Evolutionary conservation across 371 early-diverging fungal genomes (phyloP).

Genomic region (Rhizopus sp.): DNA sequence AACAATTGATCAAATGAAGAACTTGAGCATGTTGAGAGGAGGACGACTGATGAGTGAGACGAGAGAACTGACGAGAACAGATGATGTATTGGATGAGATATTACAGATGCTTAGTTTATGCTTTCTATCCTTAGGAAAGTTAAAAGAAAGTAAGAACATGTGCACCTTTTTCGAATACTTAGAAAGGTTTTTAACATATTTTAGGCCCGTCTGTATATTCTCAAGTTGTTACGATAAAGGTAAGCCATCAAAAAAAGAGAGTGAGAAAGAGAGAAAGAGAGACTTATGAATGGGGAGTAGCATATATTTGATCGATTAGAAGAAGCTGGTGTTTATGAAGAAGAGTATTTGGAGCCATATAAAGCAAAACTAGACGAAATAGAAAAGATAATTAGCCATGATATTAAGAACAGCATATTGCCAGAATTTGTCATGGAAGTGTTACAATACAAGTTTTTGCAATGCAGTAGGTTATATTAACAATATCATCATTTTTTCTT

Average conservation of each 20-base stretch:
- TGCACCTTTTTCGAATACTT: background rate
- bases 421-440: slow-evolving; percentile 39
- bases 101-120: slow-evolving; percentile 78
- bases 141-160: slow-evolving; percentile 57
- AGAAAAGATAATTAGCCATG: slow-evolving; percentile 34
- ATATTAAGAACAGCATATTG: slow-evolving; percentile 26
- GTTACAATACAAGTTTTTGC: slow-evolving; percentile 34
- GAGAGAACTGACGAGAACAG: slow-evolving; percentile 59
- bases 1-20: slow-evolving; percentile 32
- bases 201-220: slow-evolving; percentile 74
- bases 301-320: slow-evolving; percentile 73
- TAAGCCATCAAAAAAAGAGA: slow-evolving; percentile 26
- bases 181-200: background rate
- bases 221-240: slow-evolving; percentile 78
- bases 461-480: slow-evolving; percentile 36
- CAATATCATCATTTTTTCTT: background rate
- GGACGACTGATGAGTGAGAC: slow-evolving; percentile 25
- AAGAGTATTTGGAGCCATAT: slow-evolving; percentile 45
- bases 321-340: slow-evolving; percentile 70
- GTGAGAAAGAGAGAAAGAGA: background rate
- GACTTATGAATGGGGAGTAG: slow-evolving; percentile 29
- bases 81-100: slow-evolving; percentile 74
- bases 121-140: slow-evolving; percentile 77
- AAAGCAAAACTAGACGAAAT: slow-evolving; percentile 40
- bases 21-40: slow-evolving; percentile 29